Conservation (phyloP, 306 rosid species). For the Castanea crenata region DNA sequence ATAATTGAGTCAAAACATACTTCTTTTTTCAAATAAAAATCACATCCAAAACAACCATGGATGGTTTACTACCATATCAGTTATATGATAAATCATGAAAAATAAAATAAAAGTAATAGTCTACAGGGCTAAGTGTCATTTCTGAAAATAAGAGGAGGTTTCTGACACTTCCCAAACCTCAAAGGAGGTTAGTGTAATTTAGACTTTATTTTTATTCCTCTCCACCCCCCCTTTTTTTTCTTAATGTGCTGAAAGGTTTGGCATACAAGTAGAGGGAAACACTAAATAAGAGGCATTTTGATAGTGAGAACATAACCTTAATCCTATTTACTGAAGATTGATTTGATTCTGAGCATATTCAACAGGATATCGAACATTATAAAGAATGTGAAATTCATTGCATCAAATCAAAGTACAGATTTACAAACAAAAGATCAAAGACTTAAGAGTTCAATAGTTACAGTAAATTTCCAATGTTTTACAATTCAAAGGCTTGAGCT, state of each 20-base stretch:
- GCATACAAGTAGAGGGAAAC: background rate
- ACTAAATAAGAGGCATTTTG: constrained; percentile 1
- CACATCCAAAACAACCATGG: too few relatives aligned
- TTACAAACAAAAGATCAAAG: background rate
- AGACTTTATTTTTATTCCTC: too few relatives aligned
- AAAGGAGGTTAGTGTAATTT: too few relatives aligned
- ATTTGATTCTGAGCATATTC: background rate
- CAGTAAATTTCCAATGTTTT: background rate
- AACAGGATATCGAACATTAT: background rate
- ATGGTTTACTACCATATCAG: too few relatives aligned
- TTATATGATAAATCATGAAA: too few relatives aligned
- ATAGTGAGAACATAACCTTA: background rate
- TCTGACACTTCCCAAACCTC: too few relatives aligned
- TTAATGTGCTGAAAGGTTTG: background rate
- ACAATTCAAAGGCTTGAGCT: background rate
- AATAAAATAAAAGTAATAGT: too few relatives aligned
- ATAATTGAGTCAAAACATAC: too few relatives aligned
- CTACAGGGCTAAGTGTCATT: too few relatives aligned
- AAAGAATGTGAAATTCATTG: background rate
- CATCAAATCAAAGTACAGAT: background rate
- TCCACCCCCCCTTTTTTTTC: too few relatives aligned
- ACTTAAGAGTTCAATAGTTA: background rate
- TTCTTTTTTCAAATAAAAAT: too few relatives aligned
- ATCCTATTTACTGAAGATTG: background rate
- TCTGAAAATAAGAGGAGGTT: too few relatives aligned